Evolutionary conservation across 129 eudicot species (phyloP).

Genomic region (Chrysanthemum seticuspe): DNA sequence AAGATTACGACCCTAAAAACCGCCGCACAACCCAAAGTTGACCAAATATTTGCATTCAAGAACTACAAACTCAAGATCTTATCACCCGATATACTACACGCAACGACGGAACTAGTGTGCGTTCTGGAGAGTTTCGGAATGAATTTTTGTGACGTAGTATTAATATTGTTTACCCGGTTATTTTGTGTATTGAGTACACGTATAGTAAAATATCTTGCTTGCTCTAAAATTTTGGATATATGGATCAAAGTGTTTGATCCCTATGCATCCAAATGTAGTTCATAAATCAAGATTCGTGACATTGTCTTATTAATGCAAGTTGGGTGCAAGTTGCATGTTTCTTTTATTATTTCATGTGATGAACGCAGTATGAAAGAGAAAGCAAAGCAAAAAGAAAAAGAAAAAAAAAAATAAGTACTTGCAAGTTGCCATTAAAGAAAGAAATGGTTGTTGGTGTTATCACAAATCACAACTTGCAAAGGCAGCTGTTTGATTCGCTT

Average conservation of each 20-base stretch:
- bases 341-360: conserved; percentile 21
- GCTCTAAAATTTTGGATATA: not conserved
- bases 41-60: too few species aligned
- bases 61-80: too few species aligned
- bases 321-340: conserved; percentile 33
- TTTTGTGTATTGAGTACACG: too few species aligned
- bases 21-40: too few species aligned
- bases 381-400: not conserved
- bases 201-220: not conserved
- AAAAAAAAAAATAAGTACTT: not conserved
- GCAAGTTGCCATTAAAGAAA: conserved; percentile 21
- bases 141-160: too few species aligned
- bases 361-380: conserved; percentile 13
- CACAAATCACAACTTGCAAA: conserved; percentile 27
- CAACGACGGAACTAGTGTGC: too few species aligned
- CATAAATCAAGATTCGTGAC: conserved; percentile 1
- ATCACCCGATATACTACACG: too few species aligned
- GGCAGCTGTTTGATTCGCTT: conserved; percentile 12
- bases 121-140: too few species aligned
- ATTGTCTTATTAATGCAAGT: conserved; percentile 21
- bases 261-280: not conserved
- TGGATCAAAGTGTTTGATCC: not conserved
- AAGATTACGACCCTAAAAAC: too few species aligned
- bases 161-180: too few species aligned
- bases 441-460: conserved; percentile 15